These are phyloP conservation scores for Ceratobasidium sp. DNA, from an alignment of 1,284 basidiomycete genomes.

Conservation along the genomic window DNA sequence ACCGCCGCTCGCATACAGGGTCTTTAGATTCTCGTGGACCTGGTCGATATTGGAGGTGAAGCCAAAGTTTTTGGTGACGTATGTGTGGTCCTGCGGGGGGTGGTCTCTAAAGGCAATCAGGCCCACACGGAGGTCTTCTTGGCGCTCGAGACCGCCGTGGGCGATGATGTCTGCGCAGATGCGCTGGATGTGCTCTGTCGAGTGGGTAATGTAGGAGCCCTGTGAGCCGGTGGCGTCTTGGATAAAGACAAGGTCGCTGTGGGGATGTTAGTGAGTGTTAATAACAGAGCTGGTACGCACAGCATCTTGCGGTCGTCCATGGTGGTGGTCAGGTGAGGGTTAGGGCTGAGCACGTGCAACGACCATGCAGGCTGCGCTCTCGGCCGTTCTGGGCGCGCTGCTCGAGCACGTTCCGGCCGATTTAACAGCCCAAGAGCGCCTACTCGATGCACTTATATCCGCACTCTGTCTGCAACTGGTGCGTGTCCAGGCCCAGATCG, in stretches of 20 bases:
- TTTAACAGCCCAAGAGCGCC: not conserved
- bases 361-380: not conserved
- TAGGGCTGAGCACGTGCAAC: constrained; percentile 3
- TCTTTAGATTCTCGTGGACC: constrained; percentile 84
- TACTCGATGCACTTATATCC: constrained; percentile 19
- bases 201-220: constrained; percentile 75
- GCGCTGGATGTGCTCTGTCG: constrained; percentile 97
- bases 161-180: constrained; percentile 97
- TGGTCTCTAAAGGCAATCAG: constrained; percentile 93
- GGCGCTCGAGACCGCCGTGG: constrained; percentile 85
- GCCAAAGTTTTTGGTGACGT: constrained; percentile 90
- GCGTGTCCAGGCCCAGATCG: constrained; percentile 12
- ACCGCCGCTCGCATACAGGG: constrained; percentile 90
- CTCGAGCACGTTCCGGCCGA: not conserved
- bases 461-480: constrained; percentile 21
- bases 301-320: constrained; percentile 66
- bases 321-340: constrained; percentile 3
- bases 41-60: constrained; percentile 91
- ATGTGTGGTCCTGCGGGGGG: constrained; percentile 94
- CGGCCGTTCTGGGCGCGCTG: not conserved
- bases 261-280: constrained; percentile 30
- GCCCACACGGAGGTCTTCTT: constrained; percentile 89
- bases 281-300: constrained; percentile 56
- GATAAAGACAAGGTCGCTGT: constrained; percentile 84
- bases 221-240: constrained; percentile 93